phyloP scores from a whole-genome alignment of 352 stramenopile species.

The Globisporangium yorkense region DNA sequence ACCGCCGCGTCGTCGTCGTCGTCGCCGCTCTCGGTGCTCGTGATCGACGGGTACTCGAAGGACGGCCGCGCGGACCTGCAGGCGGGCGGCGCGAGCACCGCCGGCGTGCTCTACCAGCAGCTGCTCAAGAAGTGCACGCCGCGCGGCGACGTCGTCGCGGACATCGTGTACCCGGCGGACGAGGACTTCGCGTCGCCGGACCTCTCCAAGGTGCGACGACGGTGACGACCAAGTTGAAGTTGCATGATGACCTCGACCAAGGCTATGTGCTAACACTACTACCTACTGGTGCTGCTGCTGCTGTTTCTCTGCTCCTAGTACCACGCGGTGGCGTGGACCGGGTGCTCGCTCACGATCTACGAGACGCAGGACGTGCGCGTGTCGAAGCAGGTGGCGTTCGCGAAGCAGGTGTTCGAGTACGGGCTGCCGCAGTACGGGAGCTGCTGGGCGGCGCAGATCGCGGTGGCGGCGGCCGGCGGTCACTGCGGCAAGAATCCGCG shows the following conservation, averaged over 20 bases:
- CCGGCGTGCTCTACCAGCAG: conserved; percentile 60
- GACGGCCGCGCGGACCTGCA: conserved; percentile 51
- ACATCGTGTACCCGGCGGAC: conserved; percentile 62
- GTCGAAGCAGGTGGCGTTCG: conserved; percentile 70
- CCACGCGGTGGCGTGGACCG: conserved; percentile 71
- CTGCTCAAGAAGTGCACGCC: conserved; percentile 58
- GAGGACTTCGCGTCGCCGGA: conserved; percentile 44
- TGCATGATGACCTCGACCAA: no score
- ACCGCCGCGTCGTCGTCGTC: neutral
- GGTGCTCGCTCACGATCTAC: conserved; percentile 64
- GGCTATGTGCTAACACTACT: neutral
- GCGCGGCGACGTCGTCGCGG: conserved; percentile 18
- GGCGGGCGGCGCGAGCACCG: conserved; percentile 53
- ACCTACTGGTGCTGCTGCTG: conserved; percentile 1
- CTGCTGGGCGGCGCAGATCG: conserved; percentile 80
- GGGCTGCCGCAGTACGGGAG: conserved; percentile 74
- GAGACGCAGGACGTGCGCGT: conserved; percentile 47
- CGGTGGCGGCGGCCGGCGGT: conserved; percentile 55
- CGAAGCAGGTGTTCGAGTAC: conserved; percentile 57
- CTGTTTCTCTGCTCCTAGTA: conserved; percentile 22
- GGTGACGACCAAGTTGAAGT: neutral
- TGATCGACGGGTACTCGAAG: conserved; percentile 72
- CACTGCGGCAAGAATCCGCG: conserved; percentile 58
- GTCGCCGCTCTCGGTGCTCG: conserved; percentile 16
- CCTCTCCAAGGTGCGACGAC: conserved; percentile 28